Evolutionary conservation across 1,139 yeast genomes (phyloP), one percentile per base, ranked within the genome.

Genomic region (Yamadazyma triangularis): DNA sequence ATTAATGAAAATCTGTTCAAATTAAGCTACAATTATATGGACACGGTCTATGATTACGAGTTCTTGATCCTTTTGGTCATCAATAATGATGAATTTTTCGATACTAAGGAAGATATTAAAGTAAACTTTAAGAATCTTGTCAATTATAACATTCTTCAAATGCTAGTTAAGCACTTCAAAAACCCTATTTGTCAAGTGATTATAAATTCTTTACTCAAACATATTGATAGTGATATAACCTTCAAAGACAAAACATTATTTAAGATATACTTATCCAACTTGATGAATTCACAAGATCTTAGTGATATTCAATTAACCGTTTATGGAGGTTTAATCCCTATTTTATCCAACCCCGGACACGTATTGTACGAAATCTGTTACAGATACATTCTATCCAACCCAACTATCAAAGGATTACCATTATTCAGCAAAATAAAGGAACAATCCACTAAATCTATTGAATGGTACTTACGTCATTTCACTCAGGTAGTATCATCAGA

Each of bases 371-470:
- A 86, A 40, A 74, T 76, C 39, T 73, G 77, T 0, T 75, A 69
- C 47, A 68, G 79, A 42, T 82, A 74, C 62, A 63, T 83, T 8
- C 58, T 82, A 27, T 61, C 75, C 4, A 74, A 75, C 21, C 81
- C 86, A 8, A 59, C 61, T 6, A 55, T 85, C 26, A 69, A 70
- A 37, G 91, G 84, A 24, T 53, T 88, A 20, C 96, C 96, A 2
- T 51, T 88, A 34, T 76, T 65, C 33, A 35, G 39, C 23, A 31
- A 37, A 19, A 29, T 44, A 23, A 42, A 40, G 24, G 23, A 26
- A 4, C 35, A 39, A 13, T 24, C 31, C 9, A 23, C 31, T 12
- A 44, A 24, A 25, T 22, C 40, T 4, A 40, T 42, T 7, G 43
- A 41, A 18, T 40, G 44, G 42, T 44, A 38, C 15, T 23, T 42